phyloP scores from a whole-genome alignment of 2,329 filamentous ascomycete species.

The Phialophora chinensis region DNA sequence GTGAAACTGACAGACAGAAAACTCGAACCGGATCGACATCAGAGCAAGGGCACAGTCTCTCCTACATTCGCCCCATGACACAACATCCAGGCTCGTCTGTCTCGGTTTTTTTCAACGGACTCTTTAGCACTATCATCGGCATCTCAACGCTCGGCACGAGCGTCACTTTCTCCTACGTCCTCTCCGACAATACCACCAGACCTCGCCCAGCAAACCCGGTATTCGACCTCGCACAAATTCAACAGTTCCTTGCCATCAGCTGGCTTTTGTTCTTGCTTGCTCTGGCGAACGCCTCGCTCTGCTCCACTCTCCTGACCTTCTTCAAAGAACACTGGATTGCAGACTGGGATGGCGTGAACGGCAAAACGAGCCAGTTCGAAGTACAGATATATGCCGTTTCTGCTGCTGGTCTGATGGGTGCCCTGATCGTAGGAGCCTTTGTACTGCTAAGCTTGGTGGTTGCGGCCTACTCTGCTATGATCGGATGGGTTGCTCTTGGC shows the following conservation, averaged over 20 bases:
- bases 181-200: slow-evolving; percentile 34
- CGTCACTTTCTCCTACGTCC: slow-evolving; percentile 40
- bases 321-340: slow-evolving; percentile 39
- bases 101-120: slow-evolving; percentile 38
- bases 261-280: slow-evolving; percentile 41
- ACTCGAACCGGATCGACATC: slow-evolving; percentile 26
- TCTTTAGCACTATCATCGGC: slow-evolving; percentile 39
- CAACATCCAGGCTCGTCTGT: slow-evolving; percentile 37
- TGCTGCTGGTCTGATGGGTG: slow-evolving; percentile 37
- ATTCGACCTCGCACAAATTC: slow-evolving; percentile 31
- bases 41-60: slow-evolving; percentile 36
- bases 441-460: slow-evolving; percentile 39
- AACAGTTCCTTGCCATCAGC: slow-evolving; percentile 37
- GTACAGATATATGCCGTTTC: slow-evolving; percentile 39
- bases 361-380: slow-evolving; percentile 32
- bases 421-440: slow-evolving; percentile 38
- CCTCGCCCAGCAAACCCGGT: slow-evolving; percentile 18
- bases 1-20: slow-evolving; percentile 8
- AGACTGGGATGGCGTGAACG: slow-evolving; percentile 39
- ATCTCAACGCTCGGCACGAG: slow-evolving; percentile 39
- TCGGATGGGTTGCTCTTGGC: slow-evolving; percentile 39
- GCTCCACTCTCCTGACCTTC: slow-evolving; percentile 39
- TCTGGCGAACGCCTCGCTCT: slow-evolving; percentile 38
- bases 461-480: slow-evolving; percentile 36
- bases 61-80: slow-evolving; percentile 35